Percentiles rank a stretch among this genome's conserved stretches.
These are phyloP conservation scores for Sugiyamaella lignohabitans DNA, from an alignment of 805 yeast species.

Conservation along the genomic window DNA sequence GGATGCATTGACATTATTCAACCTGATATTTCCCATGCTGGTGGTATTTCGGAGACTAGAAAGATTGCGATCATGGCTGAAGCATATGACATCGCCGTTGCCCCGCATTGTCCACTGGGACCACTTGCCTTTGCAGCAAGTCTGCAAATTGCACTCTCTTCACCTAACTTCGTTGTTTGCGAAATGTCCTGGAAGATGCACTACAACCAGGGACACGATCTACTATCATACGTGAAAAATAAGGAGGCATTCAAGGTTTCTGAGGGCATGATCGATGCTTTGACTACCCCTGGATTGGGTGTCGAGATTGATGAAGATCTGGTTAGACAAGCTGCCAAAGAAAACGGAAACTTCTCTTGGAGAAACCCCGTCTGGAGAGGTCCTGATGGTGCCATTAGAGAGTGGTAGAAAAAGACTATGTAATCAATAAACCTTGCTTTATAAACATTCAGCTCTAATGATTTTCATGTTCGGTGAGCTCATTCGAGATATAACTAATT, in stretches of 20 bases:
- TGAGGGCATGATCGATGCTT: constrained; percentile 23
- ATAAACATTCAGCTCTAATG: too few species aligned
- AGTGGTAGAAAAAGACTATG: too few species aligned
- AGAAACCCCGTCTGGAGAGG: constrained; percentile 28
- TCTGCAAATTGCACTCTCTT: constrained; percentile 23
- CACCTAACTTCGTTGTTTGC: constrained; percentile 24
- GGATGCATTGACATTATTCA: constrained; percentile 27
- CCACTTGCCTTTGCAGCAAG: constrained; percentile 29
- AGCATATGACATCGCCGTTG: constrained; percentile 28
- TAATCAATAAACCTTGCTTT: too few species aligned
- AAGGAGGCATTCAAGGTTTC: constrained; percentile 23
- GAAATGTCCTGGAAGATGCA: constrained; percentile 29
- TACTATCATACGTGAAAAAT: constrained; percentile 22
- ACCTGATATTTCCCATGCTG: constrained; percentile 26
- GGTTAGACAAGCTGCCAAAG: constrained; percentile 21
- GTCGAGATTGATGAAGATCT: constrained; percentile 26
- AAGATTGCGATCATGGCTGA: constrained; percentile 28
- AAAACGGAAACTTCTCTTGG: constrained; percentile 19
- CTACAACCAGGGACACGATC: constrained; percentile 25
- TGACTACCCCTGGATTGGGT: constrained; percentile 27
- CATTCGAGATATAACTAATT: too few species aligned
- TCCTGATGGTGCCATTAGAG: constrained; percentile 26
- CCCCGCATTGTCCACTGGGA: constrained; percentile 31
- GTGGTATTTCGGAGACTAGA: constrained; percentile 28
- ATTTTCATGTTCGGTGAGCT: too few species aligned